Evolutionary conservation across 1,284 basidiomycete genomes (phyloP).

Genomic region (Termitomyces sp.): DNA sequence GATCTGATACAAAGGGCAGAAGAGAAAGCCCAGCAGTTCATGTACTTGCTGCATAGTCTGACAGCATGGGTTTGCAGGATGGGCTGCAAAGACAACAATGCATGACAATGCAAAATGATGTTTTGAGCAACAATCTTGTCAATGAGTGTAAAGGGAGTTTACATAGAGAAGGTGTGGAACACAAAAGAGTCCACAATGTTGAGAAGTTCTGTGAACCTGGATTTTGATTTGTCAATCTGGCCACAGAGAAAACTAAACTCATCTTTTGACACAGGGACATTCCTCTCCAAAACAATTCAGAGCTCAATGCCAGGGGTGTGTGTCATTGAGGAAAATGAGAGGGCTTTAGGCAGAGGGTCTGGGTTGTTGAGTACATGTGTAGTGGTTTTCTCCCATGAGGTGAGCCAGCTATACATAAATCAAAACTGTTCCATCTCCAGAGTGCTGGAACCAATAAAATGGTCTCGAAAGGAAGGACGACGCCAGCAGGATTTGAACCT

Average conservation of each 20-base stretch:
- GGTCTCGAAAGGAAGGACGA: too few species aligned
- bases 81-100: neutral
- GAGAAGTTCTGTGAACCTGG: neutral
- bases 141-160: neutral
- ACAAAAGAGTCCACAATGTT: neutral
- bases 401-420: neutral
- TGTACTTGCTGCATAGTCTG: neutral
- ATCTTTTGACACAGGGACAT: too few species aligned
- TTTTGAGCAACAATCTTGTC: neutral
- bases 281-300: too few species aligned
- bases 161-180: neutral
- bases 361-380: neutral
- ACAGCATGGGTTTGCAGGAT: neutral
- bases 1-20: constrained; percentile 11
- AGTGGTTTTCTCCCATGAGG: neutral
- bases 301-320: too few species aligned
- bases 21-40: constrained; percentile 10
- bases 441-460: too few species aligned
- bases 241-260: too few species aligned
- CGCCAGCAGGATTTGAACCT: too few species aligned
- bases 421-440: neutral
- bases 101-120: neutral
- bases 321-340: neutral
- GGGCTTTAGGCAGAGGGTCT: neutral
- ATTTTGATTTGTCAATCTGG: too few species aligned